Evolutionary conservation across 2,329 filamentous ascomycete species (phyloP), one percentile per base, ranked within the genome.

Genomic region (Aspergillus fischeri): DNA sequence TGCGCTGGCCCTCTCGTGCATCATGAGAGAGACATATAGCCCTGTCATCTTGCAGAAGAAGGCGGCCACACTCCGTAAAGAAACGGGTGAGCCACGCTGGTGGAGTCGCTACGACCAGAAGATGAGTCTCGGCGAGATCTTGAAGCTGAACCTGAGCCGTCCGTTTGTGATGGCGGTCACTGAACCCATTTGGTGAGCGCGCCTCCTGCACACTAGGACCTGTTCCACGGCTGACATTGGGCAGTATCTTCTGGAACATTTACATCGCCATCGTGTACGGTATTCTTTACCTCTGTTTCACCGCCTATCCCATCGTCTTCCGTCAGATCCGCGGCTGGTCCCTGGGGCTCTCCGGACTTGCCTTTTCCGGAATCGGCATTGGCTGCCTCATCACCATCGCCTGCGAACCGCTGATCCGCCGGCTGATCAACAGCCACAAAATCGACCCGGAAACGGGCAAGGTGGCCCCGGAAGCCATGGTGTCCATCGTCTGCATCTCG

Each of bases 281-380:
- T 20, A 91, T 96, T 44, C 79, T 97, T 1, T 94, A 94, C 68
- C 85, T 96, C 32, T 95, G 91, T 74, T 96, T 96, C 76, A 88
- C 95, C 17, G 91, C 90, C 11, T 95, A 95, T 71, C 92, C 92
- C 0, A 88, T 95, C 58, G 88, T 96, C 57, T 96, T 94, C 74
- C 80, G 81, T 10, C 79, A 88, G 44, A 75, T 85, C 57, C 88
- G 92, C 20, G 90, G 90, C 59, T 97, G 92, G 92, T 81, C 81
- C 2, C 79, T 88, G 0, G 87, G 89, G 1, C 74, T 89, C 38
- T 85, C 87, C 0, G 92, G 92, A 0, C 83, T 97, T 2, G 83
- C 91, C 1, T 97, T 95, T 72, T 67, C 87, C 5, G 92, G 91
- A 10, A 86, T 87, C 51, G 84, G 84, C 0, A 75, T 83, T n/a